Percentiles rank a stretch among this genome's conserved stretches.
These are phyloP conservation scores for Amanita pallidorosea DNA, from an alignment of 768 basidiomycete genomes.

Conservation along the genomic window DNA sequence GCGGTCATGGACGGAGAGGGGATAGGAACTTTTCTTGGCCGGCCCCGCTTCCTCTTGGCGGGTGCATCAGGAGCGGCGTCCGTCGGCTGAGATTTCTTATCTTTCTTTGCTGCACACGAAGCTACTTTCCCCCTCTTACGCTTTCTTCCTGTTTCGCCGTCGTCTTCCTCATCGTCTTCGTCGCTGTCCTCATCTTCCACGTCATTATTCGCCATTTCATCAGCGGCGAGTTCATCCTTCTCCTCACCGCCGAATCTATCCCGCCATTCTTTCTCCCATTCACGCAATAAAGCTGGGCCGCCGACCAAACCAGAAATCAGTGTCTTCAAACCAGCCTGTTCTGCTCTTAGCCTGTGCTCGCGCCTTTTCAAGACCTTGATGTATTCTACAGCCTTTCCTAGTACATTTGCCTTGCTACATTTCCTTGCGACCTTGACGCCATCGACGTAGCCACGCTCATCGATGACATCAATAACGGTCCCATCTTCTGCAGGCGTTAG, in stretches of 20 bases:
- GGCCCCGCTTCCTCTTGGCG: conserved; percentile 78
- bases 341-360: conserved; percentile 58
- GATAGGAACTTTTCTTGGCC: conserved; percentile 63
- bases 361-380: conserved; percentile 81
- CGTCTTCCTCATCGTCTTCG: conserved; percentile 35
- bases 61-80: conserved; percentile 18
- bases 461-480: conserved; percentile 46
- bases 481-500: conserved; percentile 22
- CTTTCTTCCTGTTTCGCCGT: conserved; percentile 35
- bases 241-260: conserved; percentile 69
- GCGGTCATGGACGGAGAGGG: conserved; percentile 28
- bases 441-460: conserved; percentile 79
- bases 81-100: conserved; percentile 30
- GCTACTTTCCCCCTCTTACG: conserved; percentile 53
- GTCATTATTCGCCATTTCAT: conserved; percentile 37
- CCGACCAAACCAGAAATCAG: conserved; percentile 65
- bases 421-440: conserved; percentile 90
- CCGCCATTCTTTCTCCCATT: conserved; percentile 72
- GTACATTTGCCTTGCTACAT: conserved; percentile 83
- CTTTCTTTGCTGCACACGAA: conserved; percentile 15
- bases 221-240: conserved; percentile 55
- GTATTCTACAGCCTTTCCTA: conserved; percentile 87
- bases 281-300: conserved; percentile 55
- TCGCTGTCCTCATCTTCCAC: conserved; percentile 52
- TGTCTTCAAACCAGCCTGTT: conserved; percentile 64